Conservation (phyloP, 164 flowering plant species). For the Brasenia schreberi region DNA sequence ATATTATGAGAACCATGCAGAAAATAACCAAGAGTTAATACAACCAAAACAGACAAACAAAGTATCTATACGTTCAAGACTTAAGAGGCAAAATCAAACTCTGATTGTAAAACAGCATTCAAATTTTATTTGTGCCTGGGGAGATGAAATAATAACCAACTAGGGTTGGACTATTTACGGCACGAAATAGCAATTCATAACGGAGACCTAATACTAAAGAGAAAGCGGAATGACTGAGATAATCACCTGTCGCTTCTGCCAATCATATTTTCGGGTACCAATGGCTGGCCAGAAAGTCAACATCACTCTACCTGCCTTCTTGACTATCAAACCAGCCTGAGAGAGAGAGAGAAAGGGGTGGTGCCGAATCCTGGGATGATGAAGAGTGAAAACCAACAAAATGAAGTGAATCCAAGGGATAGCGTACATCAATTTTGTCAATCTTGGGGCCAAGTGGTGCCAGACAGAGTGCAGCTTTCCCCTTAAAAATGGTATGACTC, state of each 20-base stretch:
- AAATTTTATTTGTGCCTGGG: too few species aligned
- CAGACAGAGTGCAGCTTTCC: constrained; percentile 68
- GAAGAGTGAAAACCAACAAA: too few species aligned
- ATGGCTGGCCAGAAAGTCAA: constrained; percentile 53
- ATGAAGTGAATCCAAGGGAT: constrained; percentile 40
- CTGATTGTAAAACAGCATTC: too few species aligned
- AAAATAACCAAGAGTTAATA: constrained; percentile 1
- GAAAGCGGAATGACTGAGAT: too few species aligned
- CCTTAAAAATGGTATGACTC: constrained; percentile 54
- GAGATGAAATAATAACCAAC: too few species aligned
- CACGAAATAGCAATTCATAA: neutral
- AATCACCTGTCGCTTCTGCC: constrained; percentile 64
- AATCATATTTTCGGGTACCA: constrained; percentile 80
- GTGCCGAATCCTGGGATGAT: too few species aligned
- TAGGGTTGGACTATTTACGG: too few species aligned
- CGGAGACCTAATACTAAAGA: neutral
- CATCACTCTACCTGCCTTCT: constrained; percentile 50
- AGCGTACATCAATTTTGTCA: constrained; percentile 36
- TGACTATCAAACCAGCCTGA: constrained; percentile 13
- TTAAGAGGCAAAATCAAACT: too few species aligned
- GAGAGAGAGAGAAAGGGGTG: too few species aligned
- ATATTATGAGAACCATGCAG: neutral
- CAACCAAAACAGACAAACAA: neutral
- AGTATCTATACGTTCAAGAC: neutral
- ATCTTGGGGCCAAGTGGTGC: constrained; percentile 52